Evolutionary conservation across 192 early-diverging fungal species (phyloP).

Genomic region (Entomortierella parvispora): DNA sequence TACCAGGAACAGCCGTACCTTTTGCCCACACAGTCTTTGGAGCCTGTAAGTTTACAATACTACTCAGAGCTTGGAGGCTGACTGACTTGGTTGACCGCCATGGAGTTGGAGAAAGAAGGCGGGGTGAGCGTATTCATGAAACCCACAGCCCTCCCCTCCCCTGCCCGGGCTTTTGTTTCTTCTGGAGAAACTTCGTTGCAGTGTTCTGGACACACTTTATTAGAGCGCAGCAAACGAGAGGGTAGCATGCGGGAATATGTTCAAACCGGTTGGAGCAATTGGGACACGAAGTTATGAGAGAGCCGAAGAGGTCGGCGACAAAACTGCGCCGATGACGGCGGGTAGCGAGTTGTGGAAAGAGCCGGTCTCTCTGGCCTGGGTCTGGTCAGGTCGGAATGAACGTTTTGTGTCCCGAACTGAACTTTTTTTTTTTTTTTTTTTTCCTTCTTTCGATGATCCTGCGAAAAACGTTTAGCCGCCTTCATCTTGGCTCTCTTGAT

Average conservation of each 20-base stretch:
- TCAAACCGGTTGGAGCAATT: neutral
- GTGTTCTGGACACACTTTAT: too few species aligned
- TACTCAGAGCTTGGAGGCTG: too few species aligned
- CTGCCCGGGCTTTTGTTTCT: too few species aligned
- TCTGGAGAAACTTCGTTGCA: too few species aligned
- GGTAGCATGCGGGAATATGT: neutral
- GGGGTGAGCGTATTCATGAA: too few species aligned
- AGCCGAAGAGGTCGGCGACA: neutral
- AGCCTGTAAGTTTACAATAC: conserved; percentile 35
- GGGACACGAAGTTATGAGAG: neutral
- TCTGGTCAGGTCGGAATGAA: neutral
- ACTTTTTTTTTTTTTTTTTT: neutral
- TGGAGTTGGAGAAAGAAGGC: too few species aligned
- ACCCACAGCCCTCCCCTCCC: too few species aligned
- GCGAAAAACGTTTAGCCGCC: conserved; percentile 53
- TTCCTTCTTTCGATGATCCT: neutral
- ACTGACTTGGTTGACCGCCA: too few species aligned
- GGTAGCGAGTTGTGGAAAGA: neutral
- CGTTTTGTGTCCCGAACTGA: neutral
- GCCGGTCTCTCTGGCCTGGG: too few species aligned
- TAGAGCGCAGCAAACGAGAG: too few species aligned
- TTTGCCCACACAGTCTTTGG: conserved; percentile 48
- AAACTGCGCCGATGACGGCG: neutral
- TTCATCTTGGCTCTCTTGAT: conserved; percentile 71
- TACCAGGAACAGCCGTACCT: conserved; percentile 32